Evolutionary conservation across 2,329 filamentous ascomycete species (phyloP), one percentile per base, ranked within the genome.

Genomic region (Fusarium veterinarium): DNA sequence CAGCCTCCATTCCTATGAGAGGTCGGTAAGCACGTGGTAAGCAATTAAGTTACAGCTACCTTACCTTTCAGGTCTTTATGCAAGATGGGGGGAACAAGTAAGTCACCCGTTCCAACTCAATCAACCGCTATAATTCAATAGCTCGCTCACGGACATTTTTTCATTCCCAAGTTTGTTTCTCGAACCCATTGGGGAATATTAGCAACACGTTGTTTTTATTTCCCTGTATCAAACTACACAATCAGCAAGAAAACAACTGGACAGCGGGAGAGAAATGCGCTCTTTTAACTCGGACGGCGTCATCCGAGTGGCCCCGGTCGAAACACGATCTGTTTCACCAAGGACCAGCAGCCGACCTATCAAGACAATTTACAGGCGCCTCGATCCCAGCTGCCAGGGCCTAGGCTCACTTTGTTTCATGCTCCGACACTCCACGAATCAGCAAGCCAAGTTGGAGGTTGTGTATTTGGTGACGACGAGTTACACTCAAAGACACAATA

Each of bases 291-390:
- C 59, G 31, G 58, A 53, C 67, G 38, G 74, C 64, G 70, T 73
- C 65, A 71, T 71, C 67, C 62, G 64, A 75, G 66, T 62, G 67
- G 45, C 65, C 73, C 73, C 69, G 55, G 76, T 75, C 69, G 76
- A 78, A 78, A 78, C 76, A 67, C 69, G 60, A 71, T 69, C 70
- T 61, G 76, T 78, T 78, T 78, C 76, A 78, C 72, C 71, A 64
- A 66, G 51, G 64, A 48, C 75, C 73, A 55, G 67, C 58, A 31
- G 30, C 56, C 60, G 64, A 52, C 76, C 76, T 77, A 78, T 78
- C 76, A 78, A 65, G 62, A 37, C 62, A 64, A 67, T 67, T 63
- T 55, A 48, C 69, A 74, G 67, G 71, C 65, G 75, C 75, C 67
- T 71, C 69, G 64, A 56, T 68, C 62, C 73, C 67, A 72, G 73